phyloP scores from a whole-genome alignment of 768 basidiomycete species.

The Kwoniella pini region DNA sequence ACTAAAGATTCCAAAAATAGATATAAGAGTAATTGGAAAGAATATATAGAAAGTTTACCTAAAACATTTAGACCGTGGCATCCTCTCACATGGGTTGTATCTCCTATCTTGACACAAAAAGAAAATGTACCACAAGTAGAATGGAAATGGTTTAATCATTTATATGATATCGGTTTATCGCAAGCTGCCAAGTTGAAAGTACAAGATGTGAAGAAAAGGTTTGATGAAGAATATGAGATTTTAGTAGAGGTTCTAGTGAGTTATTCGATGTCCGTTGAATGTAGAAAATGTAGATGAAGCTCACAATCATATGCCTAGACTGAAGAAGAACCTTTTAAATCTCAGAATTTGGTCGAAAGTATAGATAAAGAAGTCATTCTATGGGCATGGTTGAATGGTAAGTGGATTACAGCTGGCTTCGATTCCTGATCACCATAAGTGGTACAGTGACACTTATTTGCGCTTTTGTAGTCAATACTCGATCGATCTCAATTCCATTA shows the following conservation, averaged over 20 bases:
- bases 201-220: slow-evolving; percentile 43
- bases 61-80: slow-evolving; percentile 68
- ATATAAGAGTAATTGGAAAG: slow-evolving; percentile 58
- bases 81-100: slow-evolving; percentile 71
- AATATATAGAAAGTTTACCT: slow-evolving; percentile 76
- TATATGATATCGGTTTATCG: slow-evolving; percentile 19
- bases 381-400: slow-evolving; percentile 93
- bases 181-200: slow-evolving; percentile 35
- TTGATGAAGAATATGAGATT: slow-evolving; percentile 36
- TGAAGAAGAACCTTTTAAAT: slow-evolving; percentile 24
- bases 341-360: slow-evolving; percentile 19
- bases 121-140: slow-evolving; percentile 59
- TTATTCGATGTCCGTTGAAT: slow-evolving; percentile 6
- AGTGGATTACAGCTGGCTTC: slow-evolving; percentile 23
- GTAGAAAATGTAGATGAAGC: not conserved
- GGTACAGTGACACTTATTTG: not conserved
- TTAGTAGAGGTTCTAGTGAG: slow-evolving; percentile 38
- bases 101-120: slow-evolving; percentile 25
- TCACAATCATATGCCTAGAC: not conserved
- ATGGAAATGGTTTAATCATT: slow-evolving; percentile 23
- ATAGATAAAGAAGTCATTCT: slow-evolving; percentile 60
- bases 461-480: slow-evolving; percentile 73
- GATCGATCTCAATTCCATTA: slow-evolving; percentile 66
- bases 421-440: not conserved
- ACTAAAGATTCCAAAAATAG: slow-evolving; percentile 59